phyloP scores from a whole-genome alignment of 73 alveolate species.

The Paramecium caudatum region DNA sequence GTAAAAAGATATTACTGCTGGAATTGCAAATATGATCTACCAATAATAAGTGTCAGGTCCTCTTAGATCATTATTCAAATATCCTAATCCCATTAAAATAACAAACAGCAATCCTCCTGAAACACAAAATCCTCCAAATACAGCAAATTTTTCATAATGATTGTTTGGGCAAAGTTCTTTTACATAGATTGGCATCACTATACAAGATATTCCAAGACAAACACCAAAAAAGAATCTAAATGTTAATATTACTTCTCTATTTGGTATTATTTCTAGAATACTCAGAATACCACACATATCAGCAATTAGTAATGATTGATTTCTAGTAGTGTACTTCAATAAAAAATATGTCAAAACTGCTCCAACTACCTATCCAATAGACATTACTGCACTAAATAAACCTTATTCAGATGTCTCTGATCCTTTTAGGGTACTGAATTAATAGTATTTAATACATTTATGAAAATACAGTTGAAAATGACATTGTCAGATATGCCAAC shows the following conservation, averaged over 20 bases:
- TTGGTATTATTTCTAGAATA: neutral
- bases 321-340: constrained; percentile 1
- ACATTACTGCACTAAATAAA: constrained; percentile 8
- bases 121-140: constrained; percentile 38
- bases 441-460: neutral
- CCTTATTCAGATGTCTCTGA: neutral
- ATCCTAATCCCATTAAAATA: neutral
- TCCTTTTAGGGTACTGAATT: neutral
- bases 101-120: neutral
- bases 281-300: constrained; percentile 44
- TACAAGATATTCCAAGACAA: neutral
- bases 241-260: constrained; percentile 29
- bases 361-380: constrained; percentile 38
- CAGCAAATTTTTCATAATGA: constrained; percentile 1
- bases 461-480: neutral
- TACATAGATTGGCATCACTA: constrained; percentile 38
- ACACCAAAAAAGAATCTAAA: constrained; percentile 52
- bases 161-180: constrained; percentile 4
- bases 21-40: constrained; percentile 39
- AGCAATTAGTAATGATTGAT: constrained; percentile 20
- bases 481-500: neutral
- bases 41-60: neutral
- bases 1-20: neutral
- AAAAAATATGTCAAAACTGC: neutral
- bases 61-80: constrained; percentile 12